Evolutionary conservation across 2,329 filamentous ascomycete genomes (phyloP).

Genomic region (Tolypocladium cylindrosporum): DNA sequence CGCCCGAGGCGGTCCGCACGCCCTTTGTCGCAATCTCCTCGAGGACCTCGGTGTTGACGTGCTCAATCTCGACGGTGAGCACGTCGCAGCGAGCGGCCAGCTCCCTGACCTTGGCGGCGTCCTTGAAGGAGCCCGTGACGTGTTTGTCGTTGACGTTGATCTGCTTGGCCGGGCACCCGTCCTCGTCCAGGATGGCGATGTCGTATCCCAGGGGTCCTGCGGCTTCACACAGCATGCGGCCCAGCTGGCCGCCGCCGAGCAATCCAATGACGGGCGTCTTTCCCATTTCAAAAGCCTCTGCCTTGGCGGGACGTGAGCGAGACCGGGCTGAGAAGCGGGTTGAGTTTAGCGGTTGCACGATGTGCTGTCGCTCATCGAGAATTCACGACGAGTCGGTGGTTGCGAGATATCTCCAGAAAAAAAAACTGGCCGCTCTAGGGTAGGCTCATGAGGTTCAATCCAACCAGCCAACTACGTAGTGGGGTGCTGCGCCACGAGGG

Average conservation of each 20-base stretch:
- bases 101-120: slow-evolving; percentile 65
- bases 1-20: slow-evolving; percentile 22
- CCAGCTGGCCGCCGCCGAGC: slow-evolving; percentile 62
- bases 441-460: too few species aligned
- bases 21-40: slow-evolving; percentile 67
- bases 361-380: neutral
- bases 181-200: slow-evolving; percentile 69
- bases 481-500: too few species aligned
- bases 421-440: too few species aligned
- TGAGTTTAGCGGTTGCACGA: neutral
- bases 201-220: slow-evolving; percentile 65
- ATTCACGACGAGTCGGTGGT: too few species aligned
- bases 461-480: too few species aligned
- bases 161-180: slow-evolving; percentile 73
- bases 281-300: slow-evolving; percentile 9
- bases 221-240: slow-evolving; percentile 89
- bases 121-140: slow-evolving; percentile 80
- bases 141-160: slow-evolving; percentile 67
- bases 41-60: slow-evolving; percentile 81
- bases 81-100: slow-evolving; percentile 71
- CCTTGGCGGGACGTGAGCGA: neutral
- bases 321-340: neutral
- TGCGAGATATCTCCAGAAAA: too few species aligned
- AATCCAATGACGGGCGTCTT: slow-evolving; percentile 37
- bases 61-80: slow-evolving; percentile 90